Evolutionary conservation across 371 early-diverging fungal genomes (phyloP), one percentile per base, ranked within the genome.

Genomic region (Mucor sp.): DNA sequence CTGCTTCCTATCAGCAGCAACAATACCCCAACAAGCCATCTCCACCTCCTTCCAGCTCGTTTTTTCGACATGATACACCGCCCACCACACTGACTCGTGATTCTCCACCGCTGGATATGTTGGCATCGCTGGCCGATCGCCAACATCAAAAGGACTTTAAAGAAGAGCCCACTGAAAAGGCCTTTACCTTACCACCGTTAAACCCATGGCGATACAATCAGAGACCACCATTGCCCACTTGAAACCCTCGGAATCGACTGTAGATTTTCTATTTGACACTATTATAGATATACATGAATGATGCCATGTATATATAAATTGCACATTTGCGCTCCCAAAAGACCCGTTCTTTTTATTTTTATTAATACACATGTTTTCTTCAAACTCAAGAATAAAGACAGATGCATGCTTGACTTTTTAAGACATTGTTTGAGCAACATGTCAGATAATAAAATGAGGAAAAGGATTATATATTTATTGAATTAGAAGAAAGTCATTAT

Each of bases 101-200:
- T 35, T 70, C 75, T 23, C 72, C 81, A 25, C 70, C 74, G 3
- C 37, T 76, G 14, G 72, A 80, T 53, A 62, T 64, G 60, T 63
- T 80, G 59, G 74, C 76, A 48, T 78, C 81, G 68, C 74, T 77
- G 68, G 81, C 71, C 70, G 81, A 80, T 63, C 63, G 65, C 30
- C 77, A 70, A 66, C 61, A 66, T 39, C 63, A 66, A 44, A 58
- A 63, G 44, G 67, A 70, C 12, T 64, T 56, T 19, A 65, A 65
- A 35, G 27, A 65, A 23, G 63, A 66, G 3, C 41, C 66, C 9
- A 66, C 58, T 23, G 62, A 68, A 37, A 69, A 53, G 21, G 57
- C 71, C 30, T 71, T 62, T 55, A 70, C 63, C n/a, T 62, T 72
- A n/a, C 68, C 72, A 44, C 63, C 71, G 17, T 59, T 70, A 37